These are phyloP conservation scores for Nakazawaea populi DNA, from an alignment of 805 yeast genomes.

Conservation along the genomic window DNA sequence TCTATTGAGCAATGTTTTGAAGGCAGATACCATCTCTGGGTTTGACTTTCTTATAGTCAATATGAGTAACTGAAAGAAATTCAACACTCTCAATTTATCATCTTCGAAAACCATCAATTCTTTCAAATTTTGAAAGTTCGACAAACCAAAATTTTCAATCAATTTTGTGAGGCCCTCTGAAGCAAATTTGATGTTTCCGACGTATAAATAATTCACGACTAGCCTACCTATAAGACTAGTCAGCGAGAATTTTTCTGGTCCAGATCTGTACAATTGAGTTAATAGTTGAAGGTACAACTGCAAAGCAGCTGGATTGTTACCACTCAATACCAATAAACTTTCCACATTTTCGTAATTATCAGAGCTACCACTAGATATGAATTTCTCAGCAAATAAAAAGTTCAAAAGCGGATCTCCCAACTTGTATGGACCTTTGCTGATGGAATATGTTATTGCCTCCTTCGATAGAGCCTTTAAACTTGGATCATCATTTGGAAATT, in stretches of 20 bases:
- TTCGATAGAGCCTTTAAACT: conserved; percentile 62
- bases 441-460: conserved; percentile 64
- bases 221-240: conserved; percentile 39
- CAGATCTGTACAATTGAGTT: conserved; percentile 18
- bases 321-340: conserved; percentile 19
- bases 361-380: conserved; percentile 30
- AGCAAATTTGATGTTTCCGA: conserved; percentile 62
- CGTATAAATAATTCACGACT: conserved; percentile 67
- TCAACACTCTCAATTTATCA: conserved; percentile 41
- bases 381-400: conserved; percentile 64
- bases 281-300: conserved; percentile 28
- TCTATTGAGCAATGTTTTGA: conserved; percentile 39
- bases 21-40: conserved; percentile 30
- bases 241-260: conserved; percentile 15
- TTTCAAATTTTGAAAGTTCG: conserved; percentile 9
- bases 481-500: conserved; percentile 47
- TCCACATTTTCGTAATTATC: conserved; percentile 22
- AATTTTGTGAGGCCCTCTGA: conserved; percentile 32
- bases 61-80: conserved; percentile 65
- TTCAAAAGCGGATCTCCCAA: conserved; percentile 77
- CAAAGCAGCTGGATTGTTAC: conserved; percentile 13
- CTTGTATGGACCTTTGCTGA: conserved; percentile 37
- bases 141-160: conserved; percentile 23
- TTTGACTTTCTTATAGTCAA: conserved; percentile 45
- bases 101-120: conserved; percentile 13